Evolutionary conservation across 148 eudicot genomes (phyloP), one percentile per base, ranked within the genome.

Genomic region (Tetragonia tetragonoides): DNA sequence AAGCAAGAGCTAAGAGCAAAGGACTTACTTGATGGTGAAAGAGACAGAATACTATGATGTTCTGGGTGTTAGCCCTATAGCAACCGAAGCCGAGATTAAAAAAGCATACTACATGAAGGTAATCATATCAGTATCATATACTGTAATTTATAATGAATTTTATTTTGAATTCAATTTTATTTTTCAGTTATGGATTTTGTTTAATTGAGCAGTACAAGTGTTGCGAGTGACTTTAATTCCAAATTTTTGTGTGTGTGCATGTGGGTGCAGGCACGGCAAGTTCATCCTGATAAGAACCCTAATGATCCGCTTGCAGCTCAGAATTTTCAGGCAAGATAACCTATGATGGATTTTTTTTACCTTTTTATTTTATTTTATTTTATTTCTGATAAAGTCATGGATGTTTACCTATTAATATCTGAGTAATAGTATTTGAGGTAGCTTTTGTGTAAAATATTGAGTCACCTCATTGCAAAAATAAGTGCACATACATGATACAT

Each of bases 261-360:
- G 53, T 65, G 41, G 41, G 59, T 88, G 82, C 85, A 95, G 98
- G 98, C 98, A 14, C 88, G 96, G 7, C 93, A 92, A 77, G 98
- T 95, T 78, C 98, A 95, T 80, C 98, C 98, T 5, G 98, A 95
- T 83, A 95, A 88, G 85, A 95, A 92, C 83, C 97, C 94, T 8
- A 87, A 92, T 79, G 94, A 95, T 81, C 98, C 98, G 82, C 87
- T 81, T 63, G 97, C 98, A 51, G 97, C 97, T 72, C 92, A 95
- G 63, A 92, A 95, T 79, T 95, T 95, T 81, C 98, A 95, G 96
- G 98, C 82, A 85, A 80, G 88, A 77, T 39, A 78, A 4, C 57
- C 49, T 76, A 15, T 54, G 34, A 28, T 28, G 34, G 34, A 28
- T 28, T 28, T 28, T 28, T 28, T 28, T 28, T 28, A 28, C 0